Conservation (phyloP, 2,329 filamentous ascomycete genomes). For the Fusarium albosuccineum region DNA sequence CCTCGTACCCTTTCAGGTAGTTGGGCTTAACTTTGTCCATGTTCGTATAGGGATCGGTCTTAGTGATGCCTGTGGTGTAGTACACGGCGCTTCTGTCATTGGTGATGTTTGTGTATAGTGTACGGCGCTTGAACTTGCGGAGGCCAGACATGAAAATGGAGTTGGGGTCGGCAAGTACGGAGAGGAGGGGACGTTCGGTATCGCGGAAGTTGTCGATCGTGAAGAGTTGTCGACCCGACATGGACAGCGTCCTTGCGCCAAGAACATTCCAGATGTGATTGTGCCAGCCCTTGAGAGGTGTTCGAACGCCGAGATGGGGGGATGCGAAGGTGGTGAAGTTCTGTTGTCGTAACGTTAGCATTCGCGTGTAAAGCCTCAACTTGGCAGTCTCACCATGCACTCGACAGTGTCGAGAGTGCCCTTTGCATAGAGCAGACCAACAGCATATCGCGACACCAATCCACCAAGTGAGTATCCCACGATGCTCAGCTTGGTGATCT, state of each 20-base stretch:
- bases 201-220: slow-evolving; percentile 87
- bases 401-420: slow-evolving; percentile 83
- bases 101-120: slow-evolving; percentile 86
- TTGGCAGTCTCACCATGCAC: slow-evolving; percentile 71
- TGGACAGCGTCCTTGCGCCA: slow-evolving; percentile 83
- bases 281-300: slow-evolving; percentile 74
- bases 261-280: slow-evolving; percentile 85
- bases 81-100: slow-evolving; percentile 87
- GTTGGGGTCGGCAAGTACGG: slow-evolving; percentile 83
- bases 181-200: slow-evolving; percentile 83
- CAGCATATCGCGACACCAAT: slow-evolving; percentile 85
- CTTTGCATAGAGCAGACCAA: slow-evolving; percentile 85
- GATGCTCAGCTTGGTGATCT: slow-evolving; percentile 85
- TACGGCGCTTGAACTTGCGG: slow-evolving; percentile 79
- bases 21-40: slow-evolving; percentile 77
- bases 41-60: slow-evolving; percentile 81
- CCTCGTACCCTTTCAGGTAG: slow-evolving; percentile 79
- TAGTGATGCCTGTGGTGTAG: slow-evolving; percentile 84
- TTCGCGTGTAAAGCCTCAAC: neutral
- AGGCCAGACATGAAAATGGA: slow-evolving; percentile 89
- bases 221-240: slow-evolving; percentile 89
- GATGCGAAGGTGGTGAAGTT: slow-evolving; percentile 96
- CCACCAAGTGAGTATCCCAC: slow-evolving; percentile 93
- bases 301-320: slow-evolving; percentile 82
- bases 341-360: slow-evolving; percentile 53